phyloP scores from a whole-genome alignment of 495 filamentous ascomycete genomes.

The Penicillium parvum region DNA sequence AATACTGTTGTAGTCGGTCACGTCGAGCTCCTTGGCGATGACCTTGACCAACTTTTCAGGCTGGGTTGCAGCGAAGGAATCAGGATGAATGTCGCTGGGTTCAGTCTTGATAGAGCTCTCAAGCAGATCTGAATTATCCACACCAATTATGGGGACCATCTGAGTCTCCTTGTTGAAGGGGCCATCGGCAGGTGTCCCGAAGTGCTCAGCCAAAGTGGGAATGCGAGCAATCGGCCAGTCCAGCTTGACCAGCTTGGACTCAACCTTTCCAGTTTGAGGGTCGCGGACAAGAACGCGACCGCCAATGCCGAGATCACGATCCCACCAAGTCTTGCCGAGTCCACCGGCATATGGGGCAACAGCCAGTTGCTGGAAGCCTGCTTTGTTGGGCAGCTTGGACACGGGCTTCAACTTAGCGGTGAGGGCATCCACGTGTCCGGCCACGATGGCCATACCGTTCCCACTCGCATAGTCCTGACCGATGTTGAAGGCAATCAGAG shows the following conservation, averaged over 20 bases:
- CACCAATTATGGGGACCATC: slow-evolving; percentile 87
- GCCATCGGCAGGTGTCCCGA: slow-evolving; percentile 72
- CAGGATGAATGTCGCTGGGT: slow-evolving; percentile 33
- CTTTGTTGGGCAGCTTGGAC: slow-evolving; percentile 69
- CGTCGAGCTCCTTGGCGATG: slow-evolving; percentile 68
- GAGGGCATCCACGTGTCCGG: slow-evolving; percentile 88
- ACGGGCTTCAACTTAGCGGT: slow-evolving; percentile 88
- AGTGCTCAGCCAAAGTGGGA: slow-evolving; percentile 90
- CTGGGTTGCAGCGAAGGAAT: slow-evolving; percentile 74
- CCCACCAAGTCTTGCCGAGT: slow-evolving; percentile 88
- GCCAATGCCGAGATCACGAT: slow-evolving; percentile 85
- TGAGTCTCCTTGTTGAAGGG: slow-evolving; percentile 88
- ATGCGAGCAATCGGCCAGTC: slow-evolving; percentile 92
- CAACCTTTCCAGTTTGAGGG: slow-evolving; percentile 67
- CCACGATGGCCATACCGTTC: slow-evolving; percentile 76
- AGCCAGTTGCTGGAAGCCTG: slow-evolving; percentile 84
- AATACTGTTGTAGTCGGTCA: slow-evolving; percentile 65
- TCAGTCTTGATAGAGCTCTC: slow-evolving; percentile 16
- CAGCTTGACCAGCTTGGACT: slow-evolving; percentile 78
- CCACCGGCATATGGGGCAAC: slow-evolving; percentile 90
- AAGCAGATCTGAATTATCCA: slow-evolving; percentile 67
- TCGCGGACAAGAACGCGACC: slow-evolving; percentile 83
- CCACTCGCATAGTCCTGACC: slow-evolving; percentile 79
- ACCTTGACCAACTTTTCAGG: slow-evolving; percentile 78
- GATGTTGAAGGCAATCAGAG: slow-evolving; percentile 80